phyloP scores from a whole-genome alignment of 2,329 filamentous ascomycete species.

The Pseudocercospora musae region DNA sequence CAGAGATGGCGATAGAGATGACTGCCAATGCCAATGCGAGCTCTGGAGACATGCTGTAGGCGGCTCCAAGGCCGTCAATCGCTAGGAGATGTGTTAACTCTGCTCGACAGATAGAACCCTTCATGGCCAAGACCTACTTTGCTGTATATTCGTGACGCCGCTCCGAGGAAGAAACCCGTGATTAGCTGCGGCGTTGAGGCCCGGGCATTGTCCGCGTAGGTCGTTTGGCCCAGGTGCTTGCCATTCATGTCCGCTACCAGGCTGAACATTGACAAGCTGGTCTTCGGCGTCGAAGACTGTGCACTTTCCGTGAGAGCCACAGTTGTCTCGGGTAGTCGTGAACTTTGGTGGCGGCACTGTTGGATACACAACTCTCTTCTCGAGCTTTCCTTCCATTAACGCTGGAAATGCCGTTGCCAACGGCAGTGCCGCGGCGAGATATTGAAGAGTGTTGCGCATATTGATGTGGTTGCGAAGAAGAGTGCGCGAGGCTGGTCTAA shows the following conservation, averaged over 20 bases:
- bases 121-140: constrained; percentile 18
- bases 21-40: constrained; percentile 12
- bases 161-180: constrained; percentile 23
- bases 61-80: constrained; percentile 11
- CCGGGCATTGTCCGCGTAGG: constrained; percentile 9
- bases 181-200: constrained; percentile 30
- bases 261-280: constrained; percentile 28
- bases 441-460: constrained; percentile 10
- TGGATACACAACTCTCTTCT: constrained; percentile 15
- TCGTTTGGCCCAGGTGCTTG: constrained; percentile 23
- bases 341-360: constrained; percentile 16
- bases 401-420: constrained; percentile 19
- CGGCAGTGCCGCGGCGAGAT: constrained; percentile 15
- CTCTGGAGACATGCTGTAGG: constrained; percentile 31
- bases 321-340: constrained; percentile 19
- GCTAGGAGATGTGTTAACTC: background rate
- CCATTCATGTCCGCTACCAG: constrained; percentile 29
- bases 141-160: constrained; percentile 28
- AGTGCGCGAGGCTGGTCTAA: background rate
- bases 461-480: background rate
- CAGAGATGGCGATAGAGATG: constrained; percentile 19
- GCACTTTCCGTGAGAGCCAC: constrained; percentile 19
- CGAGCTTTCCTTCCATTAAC: constrained; percentile 11
- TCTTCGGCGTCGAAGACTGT: constrained; percentile 30
- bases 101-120: no score